Percentiles rank a stretch among this genome's conserved stretches.
Evolutionary conservation across 371 early-diverging fungal genomes (phyloP).

Genomic region (Sporodiniella umbellata): DNA sequence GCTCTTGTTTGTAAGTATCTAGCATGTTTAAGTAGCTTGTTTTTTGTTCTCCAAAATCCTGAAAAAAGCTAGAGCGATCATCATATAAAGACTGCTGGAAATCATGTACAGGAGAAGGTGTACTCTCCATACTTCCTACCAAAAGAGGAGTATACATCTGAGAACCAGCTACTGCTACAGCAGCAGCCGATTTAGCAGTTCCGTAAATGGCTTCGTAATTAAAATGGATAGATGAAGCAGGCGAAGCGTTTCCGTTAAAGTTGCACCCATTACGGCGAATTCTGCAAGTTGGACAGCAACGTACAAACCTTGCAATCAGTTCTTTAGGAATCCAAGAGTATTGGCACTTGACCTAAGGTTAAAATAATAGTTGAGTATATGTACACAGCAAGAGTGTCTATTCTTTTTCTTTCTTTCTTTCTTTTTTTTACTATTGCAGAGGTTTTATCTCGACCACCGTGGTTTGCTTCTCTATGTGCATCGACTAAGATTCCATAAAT

Average conservation of each 20-base stretch:
- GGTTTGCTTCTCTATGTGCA: conserved; percentile 41
- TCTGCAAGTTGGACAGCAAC: conserved; percentile 4
- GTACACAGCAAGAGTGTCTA: no score
- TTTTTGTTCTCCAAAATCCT: no score
- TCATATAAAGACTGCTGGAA: not conserved
- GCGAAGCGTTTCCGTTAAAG: not conserved
- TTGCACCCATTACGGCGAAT: not conserved
- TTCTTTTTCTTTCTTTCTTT: no score
- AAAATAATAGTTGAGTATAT: not conserved
- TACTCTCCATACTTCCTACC: not conserved
- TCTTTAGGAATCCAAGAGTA: conserved; percentile 10
- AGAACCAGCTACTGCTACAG: not conserved
- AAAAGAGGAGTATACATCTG: not conserved
- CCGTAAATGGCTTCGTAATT: not conserved
- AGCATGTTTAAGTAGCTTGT: no score
- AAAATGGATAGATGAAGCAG: not conserved
- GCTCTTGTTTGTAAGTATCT: not conserved
- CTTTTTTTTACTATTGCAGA: conserved; percentile 47
- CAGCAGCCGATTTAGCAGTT: not conserved
- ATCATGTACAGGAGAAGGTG: not conserved
- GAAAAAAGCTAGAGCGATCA: not conserved
- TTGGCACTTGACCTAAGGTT: not conserved
- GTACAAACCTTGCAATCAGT: conserved; percentile 6
- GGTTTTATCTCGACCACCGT: conserved; percentile 46
- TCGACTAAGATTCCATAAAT: conserved; percentile 39